Base-by-base conservation (phyloP, 2,329 filamentous ascomycete genomes). In the Fusarium avenaceum region DNA sequence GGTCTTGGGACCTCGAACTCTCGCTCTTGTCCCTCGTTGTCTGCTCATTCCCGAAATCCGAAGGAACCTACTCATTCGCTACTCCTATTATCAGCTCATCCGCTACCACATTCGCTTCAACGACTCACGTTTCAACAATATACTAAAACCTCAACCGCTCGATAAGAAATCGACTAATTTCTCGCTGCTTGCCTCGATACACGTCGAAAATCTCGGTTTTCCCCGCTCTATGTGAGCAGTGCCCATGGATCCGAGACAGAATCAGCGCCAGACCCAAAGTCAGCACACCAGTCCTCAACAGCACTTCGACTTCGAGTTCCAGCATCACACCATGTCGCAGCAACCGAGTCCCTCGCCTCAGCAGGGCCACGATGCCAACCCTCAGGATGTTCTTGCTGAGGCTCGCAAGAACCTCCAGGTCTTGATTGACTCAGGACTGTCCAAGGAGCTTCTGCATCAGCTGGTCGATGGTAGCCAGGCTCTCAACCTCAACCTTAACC, bases 331-430 rank as follows among this genome's bases (percentile, higher is more conserved):
- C 46, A 72, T 71, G 44, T 72, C 70, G 53, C 72, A 67, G 61
- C 70, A 65, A 28, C 69, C 67, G 40, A 73, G 72, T 42, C 72
- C 75, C 28, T 69, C 69, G 49, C 54, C 65, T 26, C 71, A 73
- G 42, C 74, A 76, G 53, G 72, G 72, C 45, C 65, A 74, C 58
- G 78, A 79, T 40, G 72, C 79, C 40, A 79, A 77, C 22, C 76
- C 81, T 17, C 80, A 82, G 63, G 79, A 83, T 75, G 78, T 83
- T 53, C 77, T 83, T 56, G 80, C 78, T 20, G 81, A 83, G 72
- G 81, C 81, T 44, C 76, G 81, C 45, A 81, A 82, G 71, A 83
- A 82, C 58, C 77, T 83, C 8, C 80, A 83, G 74, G 79, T 79
- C 45, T 73, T 83, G 66, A 83, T 83, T 66, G 81, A 82, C 62